phyloP scores from a whole-genome alignment of 2,329 filamentous ascomycete genomes.

The Fonsecaea multimorphosa region DNA sequence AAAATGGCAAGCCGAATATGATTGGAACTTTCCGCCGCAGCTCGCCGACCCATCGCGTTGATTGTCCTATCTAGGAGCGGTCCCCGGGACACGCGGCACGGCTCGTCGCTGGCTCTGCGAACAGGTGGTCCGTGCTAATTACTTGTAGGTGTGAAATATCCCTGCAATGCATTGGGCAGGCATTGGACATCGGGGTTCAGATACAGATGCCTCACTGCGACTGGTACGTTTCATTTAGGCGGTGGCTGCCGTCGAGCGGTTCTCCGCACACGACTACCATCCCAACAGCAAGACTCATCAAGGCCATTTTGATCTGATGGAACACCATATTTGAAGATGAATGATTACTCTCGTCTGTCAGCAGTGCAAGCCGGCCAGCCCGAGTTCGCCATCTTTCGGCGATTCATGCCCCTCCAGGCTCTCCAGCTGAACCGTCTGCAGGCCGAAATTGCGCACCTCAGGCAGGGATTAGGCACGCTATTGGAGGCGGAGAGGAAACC shows the following conservation, averaged over 20 bases:
- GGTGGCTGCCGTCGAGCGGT: background rate
- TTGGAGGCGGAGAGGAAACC: constrained; percentile 2
- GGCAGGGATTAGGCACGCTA: constrained; percentile 22
- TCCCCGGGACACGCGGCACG: background rate
- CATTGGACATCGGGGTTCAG: background rate
- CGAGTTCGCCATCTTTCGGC: constrained; percentile 39
- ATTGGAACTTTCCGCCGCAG: background rate
- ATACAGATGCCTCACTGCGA: background rate
- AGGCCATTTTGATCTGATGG: background rate
- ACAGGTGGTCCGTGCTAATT: background rate
- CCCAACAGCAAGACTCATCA: background rate
- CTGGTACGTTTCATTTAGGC: background rate
- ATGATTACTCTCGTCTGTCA: constrained; percentile 1
- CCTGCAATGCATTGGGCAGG: too few species aligned
- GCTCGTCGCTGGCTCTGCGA: background rate
- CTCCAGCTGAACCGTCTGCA: constrained; percentile 43
- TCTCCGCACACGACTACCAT: background rate
- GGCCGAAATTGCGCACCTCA: constrained; percentile 42
- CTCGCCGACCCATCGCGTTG: background rate
- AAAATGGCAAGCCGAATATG: background rate
- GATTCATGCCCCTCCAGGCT: constrained; percentile 41
- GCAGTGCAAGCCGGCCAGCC: constrained; percentile 3
- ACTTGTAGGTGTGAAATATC: background rate
- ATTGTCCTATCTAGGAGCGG: too few species aligned
- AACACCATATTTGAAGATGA: background rate